phyloP scores from a whole-genome alignment of 306 rosid genomes.

The Ceratonia siliqua region DNA sequence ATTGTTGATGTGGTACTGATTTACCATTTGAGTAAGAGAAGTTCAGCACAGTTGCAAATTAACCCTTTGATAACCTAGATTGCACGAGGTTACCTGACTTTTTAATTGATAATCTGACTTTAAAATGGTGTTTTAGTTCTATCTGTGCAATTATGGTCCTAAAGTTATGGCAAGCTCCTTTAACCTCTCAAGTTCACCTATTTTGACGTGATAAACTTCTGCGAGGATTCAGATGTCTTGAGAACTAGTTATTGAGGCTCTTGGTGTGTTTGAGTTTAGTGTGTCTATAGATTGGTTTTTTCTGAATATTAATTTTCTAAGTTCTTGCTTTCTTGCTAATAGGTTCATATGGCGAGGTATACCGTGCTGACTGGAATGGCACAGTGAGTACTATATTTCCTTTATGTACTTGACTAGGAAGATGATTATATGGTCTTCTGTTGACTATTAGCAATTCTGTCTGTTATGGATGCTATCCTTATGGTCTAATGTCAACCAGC shows the following conservation, averaged over 20 bases:
- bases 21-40: not conserved
- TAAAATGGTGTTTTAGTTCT: not conserved
- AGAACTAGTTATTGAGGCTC: not conserved
- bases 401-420: not conserved
- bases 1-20: not conserved
- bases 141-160: slow-evolving; percentile 21
- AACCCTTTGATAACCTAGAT: slow-evolving; percentile 30
- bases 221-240: slow-evolving; percentile 9
- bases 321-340: slow-evolving; percentile 36
- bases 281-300: slow-evolving; percentile 13
- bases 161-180: not conserved
- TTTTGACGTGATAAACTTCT: slow-evolving; percentile 6
- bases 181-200: not conserved
- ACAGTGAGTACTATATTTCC: slow-evolving; percentile 69
- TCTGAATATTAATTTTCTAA: slow-evolving; percentile 22
- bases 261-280: slow-evolving; percentile 11
- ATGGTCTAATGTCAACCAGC: not conserved
- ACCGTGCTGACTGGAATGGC: slow-evolving; percentile 97
- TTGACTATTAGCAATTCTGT: not conserved
- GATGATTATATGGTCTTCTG: slow-evolving; percentile 27
- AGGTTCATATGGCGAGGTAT: slow-evolving; percentile 99
- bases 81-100: slow-evolving; percentile 10
- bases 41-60: slow-evolving; percentile 9
- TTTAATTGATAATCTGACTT: slow-evolving; percentile 8
- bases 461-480: not conserved